Conservation (phyloP, 164 flowering plant species). For the Magnolia kwangsiensis region DNA sequence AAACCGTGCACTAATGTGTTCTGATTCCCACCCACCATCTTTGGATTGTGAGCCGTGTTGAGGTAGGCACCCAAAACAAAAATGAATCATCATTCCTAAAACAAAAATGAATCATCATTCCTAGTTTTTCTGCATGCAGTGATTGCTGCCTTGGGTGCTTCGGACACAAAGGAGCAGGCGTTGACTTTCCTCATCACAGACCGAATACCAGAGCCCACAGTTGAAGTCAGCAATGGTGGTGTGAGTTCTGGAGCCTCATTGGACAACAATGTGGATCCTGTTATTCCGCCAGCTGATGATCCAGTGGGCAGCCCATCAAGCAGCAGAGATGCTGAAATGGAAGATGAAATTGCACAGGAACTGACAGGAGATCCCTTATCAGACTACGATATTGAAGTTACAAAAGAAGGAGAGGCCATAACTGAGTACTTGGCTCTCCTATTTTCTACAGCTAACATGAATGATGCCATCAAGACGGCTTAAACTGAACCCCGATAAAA, state of each 20-base stretch:
- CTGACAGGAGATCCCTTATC: conserved; percentile 54
- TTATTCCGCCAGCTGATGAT: neutral
- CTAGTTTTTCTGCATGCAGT: conserved; percentile 30
- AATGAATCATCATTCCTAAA: neutral
- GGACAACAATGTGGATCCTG: neutral
- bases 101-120: neutral
- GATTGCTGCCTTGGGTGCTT: conserved; percentile 44
- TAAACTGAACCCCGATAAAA: neutral
- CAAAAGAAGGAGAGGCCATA: conserved; percentile 86
- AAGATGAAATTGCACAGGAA: conserved; percentile 54
- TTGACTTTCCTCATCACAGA: conserved; percentile 37
- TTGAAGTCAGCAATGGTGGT: conserved; percentile 3
- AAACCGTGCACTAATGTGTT: neutral
- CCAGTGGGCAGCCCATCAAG: conserved; percentile 28
- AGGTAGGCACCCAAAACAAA: neutral
- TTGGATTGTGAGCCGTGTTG: neutral
- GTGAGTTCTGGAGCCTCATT: too few species aligned
- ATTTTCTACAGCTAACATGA: conserved; percentile 22
- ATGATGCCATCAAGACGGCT: neutral
- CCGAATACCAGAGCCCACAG: conserved; percentile 11
- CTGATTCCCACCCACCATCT: neutral
- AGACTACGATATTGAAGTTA: conserved; percentile 77
- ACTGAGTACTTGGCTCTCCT: conserved; percentile 65
- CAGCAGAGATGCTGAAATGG: conserved; percentile 64
- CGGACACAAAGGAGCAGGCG: conserved; percentile 43